phyloP scores from a whole-genome alignment of 1,139 yeast genomes.

The Kodamaea fungicola region DNA sequence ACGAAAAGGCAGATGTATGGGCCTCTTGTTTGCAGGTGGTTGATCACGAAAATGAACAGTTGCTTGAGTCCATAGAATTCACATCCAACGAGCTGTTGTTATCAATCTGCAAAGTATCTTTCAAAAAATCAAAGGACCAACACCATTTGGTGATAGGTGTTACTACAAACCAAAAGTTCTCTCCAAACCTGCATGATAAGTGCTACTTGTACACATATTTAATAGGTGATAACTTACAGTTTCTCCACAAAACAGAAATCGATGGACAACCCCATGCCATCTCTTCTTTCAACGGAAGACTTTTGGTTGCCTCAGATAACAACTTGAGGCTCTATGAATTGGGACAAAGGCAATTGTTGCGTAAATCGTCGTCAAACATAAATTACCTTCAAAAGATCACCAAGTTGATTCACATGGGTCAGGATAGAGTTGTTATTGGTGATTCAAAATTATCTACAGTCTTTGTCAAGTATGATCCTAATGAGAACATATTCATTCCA shows the following conservation, averaged over 20 bases:
- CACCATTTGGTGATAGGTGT: conserved; percentile 50
- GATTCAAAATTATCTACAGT: conserved; percentile 65
- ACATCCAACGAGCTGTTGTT: conserved; percentile 38
- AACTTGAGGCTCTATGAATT: conserved; percentile 62
- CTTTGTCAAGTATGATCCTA: conserved; percentile 50
- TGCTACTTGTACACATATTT: conserved; percentile 44
- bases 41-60: conserved; percentile 30
- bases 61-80: conserved; percentile 42
- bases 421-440: conserved; percentile 58
- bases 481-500: conserved; percentile 52
- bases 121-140: conserved; percentile 21
- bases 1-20: conserved; percentile 31
- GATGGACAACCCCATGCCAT: conserved; percentile 50
- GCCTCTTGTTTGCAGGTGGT: conserved; percentile 55
- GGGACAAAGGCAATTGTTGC: conserved; percentile 75
- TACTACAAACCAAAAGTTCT: conserved; percentile 31
- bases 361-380: conserved; percentile 51
- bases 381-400: conserved; percentile 44
- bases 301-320: conserved; percentile 59
- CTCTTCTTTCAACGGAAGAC: conserved; percentile 53
- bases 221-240: conserved; percentile 29
- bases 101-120: conserved; percentile 18
- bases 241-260: conserved; percentile 62
- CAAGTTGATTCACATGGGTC: conserved; percentile 50
- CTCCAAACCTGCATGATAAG: conserved; percentile 30